Base-by-base conservation (phyloP, 441 rosid genomes). In the Jatropha podagrica region DNA sequence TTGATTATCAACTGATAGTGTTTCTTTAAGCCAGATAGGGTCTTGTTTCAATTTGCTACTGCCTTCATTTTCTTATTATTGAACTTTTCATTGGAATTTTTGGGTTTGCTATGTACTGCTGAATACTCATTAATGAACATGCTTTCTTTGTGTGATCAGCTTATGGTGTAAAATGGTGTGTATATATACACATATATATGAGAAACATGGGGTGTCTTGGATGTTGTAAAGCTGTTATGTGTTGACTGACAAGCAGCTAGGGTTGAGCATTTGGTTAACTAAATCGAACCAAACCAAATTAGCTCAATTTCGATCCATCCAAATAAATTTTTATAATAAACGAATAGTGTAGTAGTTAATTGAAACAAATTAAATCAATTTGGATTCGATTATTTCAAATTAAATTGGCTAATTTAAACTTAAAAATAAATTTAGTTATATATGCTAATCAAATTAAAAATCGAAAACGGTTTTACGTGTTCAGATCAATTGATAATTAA, bases 1-100 rank as follows among this genome's bases (percentile, higher is more conserved):
- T 59, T 48, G 78, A 75, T 62, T 32, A 41, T 64, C 26, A 63
- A 77, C 15, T 10, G 46, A 76, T 72, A 15, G 44, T 65, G 48
- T 61, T 32, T 64, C 56, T 54, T 69, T 48, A 40, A 71, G 78
- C 73, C 27, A 23, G 46, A 6, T 27, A 64, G 68, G 32, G 44
- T 61, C 23, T 65, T 67, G 23, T 60, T 69, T 68, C 20, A 26
- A 20, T 18, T 63, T 55, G 56, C 68, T 15, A 63, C 17, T 55
- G 48, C 62, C 17, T 44, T 42, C 18, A 2, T 14, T 6, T 23
- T 59, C 14, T 69, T 7, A 40, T 44, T 13, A 61, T 23, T 11
- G 15, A 67, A 52, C 3, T 18, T 15, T 9, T 7, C 32, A 17
- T 11, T 1, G n/a, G 8, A 41, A 65, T 40, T 32, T 48, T 38